Evolutionary conservation across 2,329 filamentous ascomycete species (phyloP), one percentile per base, ranked within the genome.

Genomic region (Sclerotinia subarctica): DNA sequence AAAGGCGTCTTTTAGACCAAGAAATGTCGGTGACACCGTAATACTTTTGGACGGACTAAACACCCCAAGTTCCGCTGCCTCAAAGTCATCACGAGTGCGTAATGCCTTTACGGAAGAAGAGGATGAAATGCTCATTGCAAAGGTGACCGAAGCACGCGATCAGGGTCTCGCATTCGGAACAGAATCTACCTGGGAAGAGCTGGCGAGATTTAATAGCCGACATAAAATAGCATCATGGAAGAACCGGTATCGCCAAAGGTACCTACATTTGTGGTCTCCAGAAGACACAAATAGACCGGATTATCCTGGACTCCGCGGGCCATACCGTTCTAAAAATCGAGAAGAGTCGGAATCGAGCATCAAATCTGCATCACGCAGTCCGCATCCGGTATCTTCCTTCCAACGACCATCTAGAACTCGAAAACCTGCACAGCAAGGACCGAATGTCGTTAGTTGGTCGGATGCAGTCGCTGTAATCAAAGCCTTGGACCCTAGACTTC

Each of bases 381-480:
- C 29, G 21, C 21, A 62, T 17, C n/a, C 58, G 5, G 21, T 49
- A 42, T 38, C 54, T 26, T 46, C 29, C 21, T n/a, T 49, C 24
- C 62, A 68, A 35, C 68, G 69, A 19, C 71, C 74, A 53, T 51
- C 57, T 35, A 69, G 74, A 56, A 38, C 69, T 59, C 69, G 73
- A 38, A 74, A 70, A 59, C 75, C 74, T 60, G 69, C 69, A 17
- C 70, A 74, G 46, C 69, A 69, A 32, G 74, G 75, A 60, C 71
- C 74, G 11, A 71, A 68, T 47, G 70, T 76, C 13, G 68, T 76
- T 35, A 74, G 69, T 67, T 77, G 75, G 76, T 70, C 71, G n/a
- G 70, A 76, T 51, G 75, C 75, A n/a, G 71, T 74, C 24, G 70
- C 73, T 38, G 67, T 69, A 11, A 74, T 76, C 21, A 71, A 74